These are phyloP conservation scores for Tetrapisispora nanseiensis DNA, from an alignment of 805 yeast genomes.

Conservation along the genomic window DNA sequence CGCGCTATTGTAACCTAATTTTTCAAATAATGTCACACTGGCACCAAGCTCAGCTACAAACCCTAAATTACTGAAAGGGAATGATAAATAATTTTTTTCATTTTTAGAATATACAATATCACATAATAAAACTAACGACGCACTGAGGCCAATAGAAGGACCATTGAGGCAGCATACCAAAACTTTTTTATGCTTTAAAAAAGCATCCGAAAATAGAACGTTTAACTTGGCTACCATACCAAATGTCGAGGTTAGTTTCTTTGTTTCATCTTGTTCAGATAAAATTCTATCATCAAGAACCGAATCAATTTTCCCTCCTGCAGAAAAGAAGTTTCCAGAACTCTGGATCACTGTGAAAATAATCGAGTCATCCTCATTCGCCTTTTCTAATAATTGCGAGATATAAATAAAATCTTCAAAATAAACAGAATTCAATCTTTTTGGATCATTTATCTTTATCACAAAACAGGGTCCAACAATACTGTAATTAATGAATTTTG, in stretches of 20 bases:
- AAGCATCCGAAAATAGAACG: constrained; percentile 52
- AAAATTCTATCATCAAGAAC: constrained; percentile 2
- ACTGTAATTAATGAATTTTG: constrained; percentile 5
- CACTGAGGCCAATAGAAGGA: constrained; percentile 72
- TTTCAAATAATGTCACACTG: constrained; percentile 52
- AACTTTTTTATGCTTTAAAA: constrained; percentile 60
- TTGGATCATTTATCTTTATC: constrained; percentile 58
- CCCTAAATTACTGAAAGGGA: constrained; percentile 77
- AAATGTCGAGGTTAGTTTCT: constrained; percentile 33
- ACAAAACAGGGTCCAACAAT: constrained; percentile 34
- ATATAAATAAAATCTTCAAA: constrained; percentile 52
- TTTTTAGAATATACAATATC: constrained; percentile 65
- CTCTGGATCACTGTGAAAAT: constrained; percentile 56
- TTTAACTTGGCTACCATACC: constrained; percentile 53
- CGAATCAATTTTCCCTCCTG: constrained; percentile 56
- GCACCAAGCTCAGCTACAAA: constrained; percentile 74
- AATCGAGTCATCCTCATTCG: constrained; percentile 54
- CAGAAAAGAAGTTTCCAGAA: constrained; percentile 66
- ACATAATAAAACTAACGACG: constrained; percentile 60
- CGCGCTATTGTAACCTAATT: constrained; percentile 66
- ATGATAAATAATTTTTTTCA: constrained; percentile 46
- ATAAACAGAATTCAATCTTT: constrained; percentile 55
- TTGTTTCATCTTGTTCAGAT: constrained; percentile 3
- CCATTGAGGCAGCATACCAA: constrained; percentile 72
- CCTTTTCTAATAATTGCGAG: constrained; percentile 47